These are phyloP conservation scores for Discostella stelligera DNA, from an alignment of 352 stramenopile species.

Conservation along the genomic window DNA sequence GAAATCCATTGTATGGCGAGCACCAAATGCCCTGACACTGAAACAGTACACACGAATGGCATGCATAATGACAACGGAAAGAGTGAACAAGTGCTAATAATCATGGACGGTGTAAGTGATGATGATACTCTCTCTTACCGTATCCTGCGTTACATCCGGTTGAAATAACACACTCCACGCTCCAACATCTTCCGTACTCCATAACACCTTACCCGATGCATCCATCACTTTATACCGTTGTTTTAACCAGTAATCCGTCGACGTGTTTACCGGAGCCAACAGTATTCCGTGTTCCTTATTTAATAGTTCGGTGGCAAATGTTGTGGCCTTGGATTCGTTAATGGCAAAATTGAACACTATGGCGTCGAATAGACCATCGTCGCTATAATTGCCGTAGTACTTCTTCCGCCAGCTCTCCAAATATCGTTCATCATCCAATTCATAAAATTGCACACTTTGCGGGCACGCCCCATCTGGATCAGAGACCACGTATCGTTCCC, in stretches of 20 bases:
- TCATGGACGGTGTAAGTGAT: neutral
- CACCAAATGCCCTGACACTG: slow-evolving; percentile 79
- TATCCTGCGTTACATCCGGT: slow-evolving; percentile 78
- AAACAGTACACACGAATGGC: neutral
- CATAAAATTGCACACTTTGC: slow-evolving; percentile 62
- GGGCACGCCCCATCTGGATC: slow-evolving; percentile 53
- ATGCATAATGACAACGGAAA: neutral
- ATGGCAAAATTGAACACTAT: slow-evolving; percentile 82
- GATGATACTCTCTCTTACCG: slow-evolving; percentile 15
- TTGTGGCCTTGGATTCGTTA: slow-evolving; percentile 71
- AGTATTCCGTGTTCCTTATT: slow-evolving; percentile 55
- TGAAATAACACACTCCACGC: slow-evolving; percentile 82
- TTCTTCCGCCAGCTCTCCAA: slow-evolving; percentile 42
- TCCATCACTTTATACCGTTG: slow-evolving; percentile 73
- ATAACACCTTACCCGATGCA: slow-evolving; percentile 55
- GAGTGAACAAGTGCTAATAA: neutral
- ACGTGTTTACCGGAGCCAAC: slow-evolving; percentile 73
- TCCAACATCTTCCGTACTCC: slow-evolving; percentile 66
- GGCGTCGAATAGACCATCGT: slow-evolving; percentile 53
- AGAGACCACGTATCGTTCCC: slow-evolving; percentile 67
- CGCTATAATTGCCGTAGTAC: slow-evolving; percentile 4
- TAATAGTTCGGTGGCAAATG: slow-evolving; percentile 57
- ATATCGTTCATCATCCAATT: slow-evolving; percentile 77
- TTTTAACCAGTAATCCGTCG: slow-evolving; percentile 80
- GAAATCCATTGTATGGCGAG: slow-evolving; percentile 77